phyloP scores from a whole-genome alignment of 2,329 filamentous ascomycete genomes.

The Arthrobotrys conoides region DNA sequence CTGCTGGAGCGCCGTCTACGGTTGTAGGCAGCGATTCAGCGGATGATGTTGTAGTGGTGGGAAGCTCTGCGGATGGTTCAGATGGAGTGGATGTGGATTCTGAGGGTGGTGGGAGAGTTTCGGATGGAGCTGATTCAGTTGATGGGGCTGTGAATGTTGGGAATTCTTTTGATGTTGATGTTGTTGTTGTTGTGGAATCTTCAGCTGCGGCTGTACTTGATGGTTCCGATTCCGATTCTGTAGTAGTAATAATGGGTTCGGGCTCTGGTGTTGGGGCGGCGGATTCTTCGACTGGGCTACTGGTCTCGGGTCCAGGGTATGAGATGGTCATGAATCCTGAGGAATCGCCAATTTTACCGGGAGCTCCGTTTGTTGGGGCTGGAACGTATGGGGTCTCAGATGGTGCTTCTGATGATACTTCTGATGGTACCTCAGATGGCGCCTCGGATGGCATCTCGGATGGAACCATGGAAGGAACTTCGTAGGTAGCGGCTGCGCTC shows the following conservation, averaged over 20 bases:
- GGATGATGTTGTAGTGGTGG: constrained; percentile 8
- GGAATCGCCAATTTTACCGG: constrained; percentile 3
- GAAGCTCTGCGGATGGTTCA: constrained; percentile 2
- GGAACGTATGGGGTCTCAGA: neutral
- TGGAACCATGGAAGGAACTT: neutral
- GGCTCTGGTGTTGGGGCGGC: neutral
- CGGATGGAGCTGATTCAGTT: constrained; percentile 5
- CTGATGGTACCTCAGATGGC: neutral
- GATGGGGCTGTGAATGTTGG: constrained; percentile 8
- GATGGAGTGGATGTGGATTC: constrained; percentile 14
- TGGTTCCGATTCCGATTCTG: constrained; percentile 6
- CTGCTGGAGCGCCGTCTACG: neutral
- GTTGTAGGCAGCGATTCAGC: neutral
- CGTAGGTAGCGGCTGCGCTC: neutral
- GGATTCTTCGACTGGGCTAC: neutral
- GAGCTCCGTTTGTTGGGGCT: constrained; percentile 8
- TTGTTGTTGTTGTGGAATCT: constrained; percentile 7
- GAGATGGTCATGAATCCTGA: constrained; percentile 51
- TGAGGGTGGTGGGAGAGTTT: neutral
- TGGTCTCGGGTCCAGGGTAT: constrained; percentile 12
- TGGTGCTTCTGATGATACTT: neutral
- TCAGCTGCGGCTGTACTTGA: constrained; percentile 12
- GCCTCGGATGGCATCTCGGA: neutral
- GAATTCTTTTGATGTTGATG: constrained; percentile 14
- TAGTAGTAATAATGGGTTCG: neutral